Evolutionary conservation across 805 yeast genomes (phyloP), one percentile per base, ranked within the genome.

Genomic region (Ogataea pilisensis): DNA sequence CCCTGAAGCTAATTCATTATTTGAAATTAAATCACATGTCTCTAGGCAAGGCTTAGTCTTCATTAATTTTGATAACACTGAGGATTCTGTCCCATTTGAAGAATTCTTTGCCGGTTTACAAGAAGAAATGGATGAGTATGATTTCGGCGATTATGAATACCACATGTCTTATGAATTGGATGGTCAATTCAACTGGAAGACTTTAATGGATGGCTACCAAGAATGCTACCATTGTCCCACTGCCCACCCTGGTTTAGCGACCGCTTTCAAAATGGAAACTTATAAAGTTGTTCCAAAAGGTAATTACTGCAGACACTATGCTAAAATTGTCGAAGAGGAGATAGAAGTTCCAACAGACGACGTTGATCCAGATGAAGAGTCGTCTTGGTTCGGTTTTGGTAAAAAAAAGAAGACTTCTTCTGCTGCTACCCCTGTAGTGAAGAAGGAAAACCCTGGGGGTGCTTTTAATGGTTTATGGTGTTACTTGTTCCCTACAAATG

Each of bases 161-260:
- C 76, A 78, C 60, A 76, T 77, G 82, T 73, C 80, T 13, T 78
- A 77, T 49, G 82, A 78, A 55, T 66, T 78, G 34, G 81, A 76
- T 48, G 83, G 84, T 37, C 64, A 73, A 51, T 78, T 78, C 65
- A 78, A 78, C 63, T 78, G 84, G 83, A 78, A 78, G 52, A 78
- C 83, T 4, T 65, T 78, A 45, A 76, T 78, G 81, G 83, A 78
- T 51, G 82, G 84, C 8, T 78, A 78, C 60, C 82, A 78, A 62
- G 83, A 78, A 60, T 78, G 83, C 51, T 78, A 78, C 61, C 84
- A 78, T 57, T 78, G 83, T 57, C 83, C 84, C 32, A 78, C 82
- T 9, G 82, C 82, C 1, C 84, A 78, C 49, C 82, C 82, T 4
- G 82, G 82, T 16, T 63, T 78, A 44, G 66, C 69, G 37, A 55